Percentiles rank a stretch among this genome's conserved stretches.
These are phyloP conservation scores for Fusarium fujikuroi DNA, from an alignment of 2,329 filamentous ascomycete species.

Conservation along the genomic window DNA sequence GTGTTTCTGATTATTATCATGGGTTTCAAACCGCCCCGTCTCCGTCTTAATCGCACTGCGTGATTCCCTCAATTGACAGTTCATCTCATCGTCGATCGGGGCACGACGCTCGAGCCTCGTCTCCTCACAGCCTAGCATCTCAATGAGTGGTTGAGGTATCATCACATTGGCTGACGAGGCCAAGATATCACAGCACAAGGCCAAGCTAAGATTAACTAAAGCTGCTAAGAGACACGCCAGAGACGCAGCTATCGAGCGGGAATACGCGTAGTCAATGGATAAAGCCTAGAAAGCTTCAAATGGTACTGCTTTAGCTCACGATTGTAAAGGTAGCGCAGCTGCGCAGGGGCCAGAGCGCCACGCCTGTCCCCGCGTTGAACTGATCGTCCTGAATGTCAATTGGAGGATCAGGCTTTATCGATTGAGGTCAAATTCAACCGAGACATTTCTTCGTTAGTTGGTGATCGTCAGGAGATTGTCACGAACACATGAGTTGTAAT, in stretches of 20 bases:
- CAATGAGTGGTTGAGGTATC: not conserved
- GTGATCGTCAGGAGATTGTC: slow-evolving; percentile 35
- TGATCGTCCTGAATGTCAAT: slow-evolving; percentile 3
- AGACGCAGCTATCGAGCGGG: slow-evolving; percentile 29
- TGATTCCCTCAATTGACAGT: slow-evolving; percentile 2
- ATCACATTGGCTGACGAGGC: slow-evolving; percentile 11
- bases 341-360: slow-evolving; percentile 30
- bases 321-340: slow-evolving; percentile 28
- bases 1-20: slow-evolving; percentile 7
- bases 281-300: slow-evolving; percentile 18
- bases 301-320: slow-evolving; percentile 12
- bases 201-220: slow-evolving; percentile 8
- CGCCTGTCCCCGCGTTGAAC: slow-evolving; percentile 5
- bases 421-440: slow-evolving; percentile 14
- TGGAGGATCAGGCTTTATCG: slow-evolving; percentile 8
- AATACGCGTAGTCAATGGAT: slow-evolving; percentile 25
- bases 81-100: slow-evolving; percentile 30
- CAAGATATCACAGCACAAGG: slow-evolving; percentile 3
- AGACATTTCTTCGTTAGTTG: slow-evolving; percentile 17
- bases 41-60: slow-evolving; percentile 13
- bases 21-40: not conserved
- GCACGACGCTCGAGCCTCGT: slow-evolving; percentile 3
- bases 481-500: not conserved
- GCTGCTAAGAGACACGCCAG: slow-evolving; percentile 13
- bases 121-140: slow-evolving; percentile 10